Evolutionary conservation across 2,329 filamentous ascomycete species (phyloP).

Genomic region (Penicillium digitatum): DNA sequence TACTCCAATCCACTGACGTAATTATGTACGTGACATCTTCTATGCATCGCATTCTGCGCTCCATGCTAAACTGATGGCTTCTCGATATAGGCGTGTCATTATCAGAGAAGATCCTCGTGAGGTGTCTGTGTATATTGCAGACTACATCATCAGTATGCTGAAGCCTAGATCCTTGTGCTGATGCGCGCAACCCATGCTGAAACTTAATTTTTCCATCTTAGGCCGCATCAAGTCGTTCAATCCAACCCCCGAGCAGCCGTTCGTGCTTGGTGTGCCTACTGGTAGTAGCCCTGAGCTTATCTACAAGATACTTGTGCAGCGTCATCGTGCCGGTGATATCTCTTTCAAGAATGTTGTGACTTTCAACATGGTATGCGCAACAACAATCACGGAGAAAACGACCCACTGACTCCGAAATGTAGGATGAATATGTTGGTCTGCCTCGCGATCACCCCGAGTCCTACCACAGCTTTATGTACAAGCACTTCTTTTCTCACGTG

Average conservation of each 20-base stretch:
- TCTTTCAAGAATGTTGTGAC: conserved; percentile 86
- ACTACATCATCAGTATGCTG: conserved; percentile 69
- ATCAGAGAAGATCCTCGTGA: conserved; percentile 67
- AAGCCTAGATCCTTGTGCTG: neutral
- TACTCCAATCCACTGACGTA: conserved; percentile 27
- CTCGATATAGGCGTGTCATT: conserved; percentile 67
- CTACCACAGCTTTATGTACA: conserved; percentile 93
- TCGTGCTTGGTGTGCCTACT: conserved; percentile 78
- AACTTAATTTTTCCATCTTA: conserved; percentile 28
- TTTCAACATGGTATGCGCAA: conserved; percentile 72
- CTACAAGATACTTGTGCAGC: conserved; percentile 68
- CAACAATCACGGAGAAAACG: neutral
- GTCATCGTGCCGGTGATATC: conserved; percentile 52
- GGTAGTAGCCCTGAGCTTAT: conserved; percentile 75
- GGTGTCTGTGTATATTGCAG: conserved; percentile 72
- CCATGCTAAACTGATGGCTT: conserved; percentile 11
- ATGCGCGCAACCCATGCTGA: neutral
- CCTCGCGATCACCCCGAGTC: conserved; percentile 78
- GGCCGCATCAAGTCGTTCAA: conserved; percentile 74
- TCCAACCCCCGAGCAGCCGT: conserved; percentile 67
- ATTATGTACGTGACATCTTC: conserved; percentile 24
- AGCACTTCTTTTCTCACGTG: conserved; percentile 81
- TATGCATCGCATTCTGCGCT: neutral
- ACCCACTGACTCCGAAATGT: conserved; percentile 10
- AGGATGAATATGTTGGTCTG: conserved; percentile 84